A percentile compares a stretch with the other conserved stretches of the same genome.
Conservation (phyloP, 371 early-diverging fungal genomes). For the Mortierella sp. region DNA sequence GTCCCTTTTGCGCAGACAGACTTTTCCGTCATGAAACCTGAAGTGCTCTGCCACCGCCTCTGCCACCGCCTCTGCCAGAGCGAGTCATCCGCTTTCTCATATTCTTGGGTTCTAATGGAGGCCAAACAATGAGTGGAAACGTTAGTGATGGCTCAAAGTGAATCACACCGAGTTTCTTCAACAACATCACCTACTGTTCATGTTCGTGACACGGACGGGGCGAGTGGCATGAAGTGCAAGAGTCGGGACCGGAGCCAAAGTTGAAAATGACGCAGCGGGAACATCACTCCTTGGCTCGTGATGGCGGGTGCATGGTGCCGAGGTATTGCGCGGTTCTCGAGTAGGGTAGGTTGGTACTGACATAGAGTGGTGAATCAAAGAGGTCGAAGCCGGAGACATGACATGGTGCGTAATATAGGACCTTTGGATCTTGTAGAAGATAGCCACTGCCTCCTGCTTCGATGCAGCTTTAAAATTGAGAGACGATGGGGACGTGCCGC, state of each 20-base stretch:
- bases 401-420: conserved; percentile 49
- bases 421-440: conserved; percentile 67
- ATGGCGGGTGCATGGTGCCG: conserved; percentile 33
- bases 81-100: conserved; percentile 93
- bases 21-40: conserved; percentile 78
- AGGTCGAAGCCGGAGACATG: too few species aligned
- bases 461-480: conserved; percentile 75
- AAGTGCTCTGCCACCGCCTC: conserved; percentile 93
- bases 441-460: conserved; percentile 75
- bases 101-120: conserved; percentile 63
- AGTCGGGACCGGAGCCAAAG: conserved; percentile 8
- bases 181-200: conserved; percentile 16
- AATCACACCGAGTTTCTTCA: neutral
- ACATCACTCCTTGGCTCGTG: conserved; percentile 13
- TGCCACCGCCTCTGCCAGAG: conserved; percentile 88
- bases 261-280: conserved; percentile 4
- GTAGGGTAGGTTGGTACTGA: conserved; percentile 51
- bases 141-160: neutral
- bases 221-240: neutral
- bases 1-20: conserved; percentile 92
- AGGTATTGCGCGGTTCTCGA: conserved; percentile 32
- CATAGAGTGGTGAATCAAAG: conserved; percentile 35
- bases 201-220: conserved; percentile 6
- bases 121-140: neutral
- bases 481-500: conserved; percentile 61